Conservation (phyloP, 805 yeast species). For the Starmerella sp. region DNA sequence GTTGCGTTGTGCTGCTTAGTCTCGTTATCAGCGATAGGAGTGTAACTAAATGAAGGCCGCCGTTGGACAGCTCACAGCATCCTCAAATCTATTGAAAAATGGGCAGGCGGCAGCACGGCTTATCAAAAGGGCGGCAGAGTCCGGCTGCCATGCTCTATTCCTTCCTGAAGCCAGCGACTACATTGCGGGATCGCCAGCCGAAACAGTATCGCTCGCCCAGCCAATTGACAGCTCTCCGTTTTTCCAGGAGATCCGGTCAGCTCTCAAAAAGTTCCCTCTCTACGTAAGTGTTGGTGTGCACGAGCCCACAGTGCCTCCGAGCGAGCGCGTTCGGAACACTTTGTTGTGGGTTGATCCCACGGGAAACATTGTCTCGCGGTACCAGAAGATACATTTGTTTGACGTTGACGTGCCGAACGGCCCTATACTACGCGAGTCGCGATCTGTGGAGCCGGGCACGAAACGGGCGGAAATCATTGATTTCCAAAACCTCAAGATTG, state of each 20-base stretch:
- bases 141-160: constrained; percentile 58
- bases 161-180: constrained; percentile 93
- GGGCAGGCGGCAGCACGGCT: constrained; percentile 47
- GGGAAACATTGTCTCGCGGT: constrained; percentile 58
- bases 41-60: constrained; percentile 9
- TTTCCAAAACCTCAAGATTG: constrained; percentile 74
- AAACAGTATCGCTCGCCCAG: constrained; percentile 51
- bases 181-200: constrained; percentile 56
- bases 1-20: not conserved
- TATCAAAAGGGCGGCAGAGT: constrained; percentile 49
- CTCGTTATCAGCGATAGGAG: not conserved
- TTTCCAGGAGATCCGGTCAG: constrained; percentile 35
- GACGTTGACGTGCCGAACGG: constrained; percentile 77
- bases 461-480: constrained; percentile 52
- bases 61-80: constrained; percentile 73
- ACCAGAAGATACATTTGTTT: constrained; percentile 80
- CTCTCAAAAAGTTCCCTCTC: constrained; percentile 34
- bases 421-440: constrained; percentile 66
- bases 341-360: constrained; percentile 54
- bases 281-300: constrained; percentile 82
- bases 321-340: constrained; percentile 52
- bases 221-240: constrained; percentile 35
- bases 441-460: constrained; percentile 73
- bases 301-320: constrained; percentile 46
- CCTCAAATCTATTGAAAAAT: constrained; percentile 49